phyloP scores from a whole-genome alignment of 2,329 filamentous ascomycete genomes.

The Microdochium trichocladiopsis region DNA sequence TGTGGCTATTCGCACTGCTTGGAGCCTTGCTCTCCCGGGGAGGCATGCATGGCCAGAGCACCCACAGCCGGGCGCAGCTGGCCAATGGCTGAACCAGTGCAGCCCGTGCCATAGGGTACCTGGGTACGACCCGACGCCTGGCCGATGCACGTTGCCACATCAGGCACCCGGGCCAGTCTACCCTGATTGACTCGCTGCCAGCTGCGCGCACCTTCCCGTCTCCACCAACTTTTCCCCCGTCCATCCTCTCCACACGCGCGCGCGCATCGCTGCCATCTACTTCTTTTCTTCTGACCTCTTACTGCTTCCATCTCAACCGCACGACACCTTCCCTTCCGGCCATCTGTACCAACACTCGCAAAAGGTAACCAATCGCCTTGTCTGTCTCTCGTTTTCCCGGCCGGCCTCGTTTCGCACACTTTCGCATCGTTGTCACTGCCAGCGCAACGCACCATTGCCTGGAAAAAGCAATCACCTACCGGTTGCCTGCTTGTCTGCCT shows the following conservation, averaged over 20 bases:
- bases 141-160: too few relatives aligned
- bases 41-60: too few relatives aligned
- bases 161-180: too few relatives aligned
- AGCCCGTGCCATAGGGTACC: too few relatives aligned
- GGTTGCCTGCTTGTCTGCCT: too few relatives aligned
- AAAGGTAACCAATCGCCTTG: neutral
- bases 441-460: neutral
- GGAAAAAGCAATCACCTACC: neutral
- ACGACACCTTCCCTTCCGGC: neutral
- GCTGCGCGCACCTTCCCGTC: neutral
- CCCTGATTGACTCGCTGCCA: neutral
- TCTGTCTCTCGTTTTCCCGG: neutral
- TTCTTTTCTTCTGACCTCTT: neutral
- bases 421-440: neutral
- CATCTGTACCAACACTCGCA: neutral
- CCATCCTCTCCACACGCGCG: too few relatives aligned
- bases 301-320: neutral
- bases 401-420: neutral
- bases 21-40: too few relatives aligned
- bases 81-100: too few relatives aligned
- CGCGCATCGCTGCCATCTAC: neutral
- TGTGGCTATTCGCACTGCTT: too few relatives aligned
- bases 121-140: too few relatives aligned
- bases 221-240: neutral
- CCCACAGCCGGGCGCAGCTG: too few relatives aligned